Evolutionary conservation across 2,329 filamentous ascomycete species (phyloP).

Genomic region (Apiospora saccharicola): DNA sequence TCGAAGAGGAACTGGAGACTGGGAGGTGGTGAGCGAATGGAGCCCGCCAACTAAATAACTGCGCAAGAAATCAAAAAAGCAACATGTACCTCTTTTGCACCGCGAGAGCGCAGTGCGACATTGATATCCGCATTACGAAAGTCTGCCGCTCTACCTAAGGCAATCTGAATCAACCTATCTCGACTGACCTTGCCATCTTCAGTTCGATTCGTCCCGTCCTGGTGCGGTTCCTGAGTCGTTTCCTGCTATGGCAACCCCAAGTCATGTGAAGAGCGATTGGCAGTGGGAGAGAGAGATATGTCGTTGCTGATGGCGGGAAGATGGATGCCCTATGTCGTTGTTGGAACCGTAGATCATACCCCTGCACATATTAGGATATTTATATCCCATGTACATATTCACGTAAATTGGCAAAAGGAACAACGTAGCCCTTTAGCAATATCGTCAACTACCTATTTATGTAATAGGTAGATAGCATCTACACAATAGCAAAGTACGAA

Average conservation of each 20-base stretch:
- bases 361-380: background rate
- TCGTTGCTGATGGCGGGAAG: slow-evolving; percentile 2
- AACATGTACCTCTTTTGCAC: background rate
- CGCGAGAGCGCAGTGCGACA: slow-evolving; percentile 5
- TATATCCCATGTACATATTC: background rate
- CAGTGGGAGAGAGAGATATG: background rate
- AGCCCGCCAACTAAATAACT: slow-evolving; percentile 7
- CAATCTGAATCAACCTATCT: slow-evolving; percentile 15
- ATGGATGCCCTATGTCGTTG: background rate
- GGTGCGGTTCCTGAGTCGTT: slow-evolving; percentile 8
- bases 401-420: background rate
- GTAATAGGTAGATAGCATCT: background rate
- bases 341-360: background rate
- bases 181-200: slow-evolving; percentile 6
- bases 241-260: background rate
- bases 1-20: slow-evolving; percentile 5
- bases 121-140: slow-evolving; percentile 13
- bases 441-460: background rate
- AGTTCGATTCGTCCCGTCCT: slow-evolving; percentile 17
- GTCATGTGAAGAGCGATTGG: slow-evolving; percentile 8
- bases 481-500: slow-evolving; percentile 1
- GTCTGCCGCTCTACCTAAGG: background rate
- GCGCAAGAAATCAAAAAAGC: background rate
- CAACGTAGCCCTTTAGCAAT: background rate
- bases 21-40: background rate